Base-by-base conservation (phyloP, 176 grass and related monocot species). In the Poa annua region DNA sequence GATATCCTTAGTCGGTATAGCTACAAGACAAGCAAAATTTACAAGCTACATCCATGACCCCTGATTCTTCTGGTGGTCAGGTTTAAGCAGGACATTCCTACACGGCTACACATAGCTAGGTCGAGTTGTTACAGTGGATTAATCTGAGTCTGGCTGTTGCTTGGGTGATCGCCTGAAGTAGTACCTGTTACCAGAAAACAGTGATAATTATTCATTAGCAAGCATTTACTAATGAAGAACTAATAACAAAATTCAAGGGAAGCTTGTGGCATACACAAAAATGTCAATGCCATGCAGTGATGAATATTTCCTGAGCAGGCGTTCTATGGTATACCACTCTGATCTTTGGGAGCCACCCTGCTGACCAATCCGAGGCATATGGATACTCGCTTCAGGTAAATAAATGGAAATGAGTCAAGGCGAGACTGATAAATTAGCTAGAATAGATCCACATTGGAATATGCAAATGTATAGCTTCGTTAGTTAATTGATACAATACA, bases 311-410 rank as follows among this genome's bases (percentile, higher is more conserved):
- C 79, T 89, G 48, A 98, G 92, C 25, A 98, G 80, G 62, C 96
- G 92, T 84, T 98, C 96, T 22, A 95, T 89, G 35, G 91, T 91
- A 36, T 98, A 98, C 96, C 96, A 98, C 65, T 93, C 89, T n/a
- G 96, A 91, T 47, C 86, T 86, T 75, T 95, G 88, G 4, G 92
- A 90, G 41, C 88, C 92, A 86, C 89, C 87, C 80, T 88, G 92
- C 81, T 95, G 91, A 34, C 88, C 92, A 84, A 98, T 91, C 73
- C 92, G 96, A 63, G 96, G 92, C 96, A 98, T 98, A 85, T 98
- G 96, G 61, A 98, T 80, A 26, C 80, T 84, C 74, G 90, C 91
- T 98, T 91, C 70, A 89, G 16, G 59, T 26, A 78, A 67, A 51
- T 49, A 85, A 85, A 61, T 45, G 24, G 22, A 72, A 61, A 83